These are phyloP conservation scores for Beauveria sp. DNA, from an alignment of 2,329 filamentous ascomycete genomes.

Conservation along the genomic window DNA sequence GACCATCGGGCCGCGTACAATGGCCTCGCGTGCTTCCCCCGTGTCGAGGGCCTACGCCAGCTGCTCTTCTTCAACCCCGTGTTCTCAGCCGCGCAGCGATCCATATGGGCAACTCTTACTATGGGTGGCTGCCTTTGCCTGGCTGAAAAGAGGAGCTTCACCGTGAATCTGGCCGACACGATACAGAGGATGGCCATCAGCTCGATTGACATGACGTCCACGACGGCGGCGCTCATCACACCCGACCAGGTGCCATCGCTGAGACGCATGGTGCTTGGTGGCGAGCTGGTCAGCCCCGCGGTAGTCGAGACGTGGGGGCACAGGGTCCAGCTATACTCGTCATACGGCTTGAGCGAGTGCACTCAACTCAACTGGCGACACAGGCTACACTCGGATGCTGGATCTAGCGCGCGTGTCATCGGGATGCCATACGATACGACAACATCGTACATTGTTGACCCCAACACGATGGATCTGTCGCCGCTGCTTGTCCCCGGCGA, in stretches of 20 bases:
- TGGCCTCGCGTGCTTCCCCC: background rate
- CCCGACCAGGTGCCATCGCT: constrained; percentile 7
- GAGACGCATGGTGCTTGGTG: constrained; percentile 3
- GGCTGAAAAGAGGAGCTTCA: background rate
- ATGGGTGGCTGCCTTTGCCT: background rate
- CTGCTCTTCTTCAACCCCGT: background rate
- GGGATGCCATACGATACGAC: background rate
- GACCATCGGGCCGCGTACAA: background rate
- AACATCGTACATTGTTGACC: background rate
- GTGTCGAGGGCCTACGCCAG: background rate
- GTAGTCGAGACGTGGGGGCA: background rate
- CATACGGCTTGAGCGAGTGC: background rate
- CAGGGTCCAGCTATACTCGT: background rate
- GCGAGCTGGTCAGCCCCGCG: background rate
- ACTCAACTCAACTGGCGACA: background rate
- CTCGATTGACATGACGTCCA: constrained; percentile 17
- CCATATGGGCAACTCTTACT: background rate
- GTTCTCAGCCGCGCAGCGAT: background rate
- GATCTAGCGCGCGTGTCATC: background rate
- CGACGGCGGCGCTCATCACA: constrained; percentile 11
- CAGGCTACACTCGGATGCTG: background rate
- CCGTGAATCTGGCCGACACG: background rate
- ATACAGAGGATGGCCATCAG: constrained; percentile 14
- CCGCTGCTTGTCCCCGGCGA: background rate
- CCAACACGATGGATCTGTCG: background rate